Evolutionary conservation across 2,329 filamentous ascomycete species (phyloP).

Genomic region (Zarea fungicola): DNA sequence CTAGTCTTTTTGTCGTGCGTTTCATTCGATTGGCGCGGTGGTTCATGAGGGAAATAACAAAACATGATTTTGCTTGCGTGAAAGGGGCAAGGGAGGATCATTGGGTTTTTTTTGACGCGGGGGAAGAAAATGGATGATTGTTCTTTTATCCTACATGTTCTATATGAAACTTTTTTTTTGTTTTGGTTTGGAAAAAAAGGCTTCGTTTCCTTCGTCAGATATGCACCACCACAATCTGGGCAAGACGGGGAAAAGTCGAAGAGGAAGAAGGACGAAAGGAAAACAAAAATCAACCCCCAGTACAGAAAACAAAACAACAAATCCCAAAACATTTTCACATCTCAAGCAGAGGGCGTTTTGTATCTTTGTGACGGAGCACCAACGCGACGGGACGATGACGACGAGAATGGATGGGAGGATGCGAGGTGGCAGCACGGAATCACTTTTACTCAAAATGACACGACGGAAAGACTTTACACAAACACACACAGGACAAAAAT

Average conservation of each 20-base stretch:
- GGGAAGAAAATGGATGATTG: slow-evolving; percentile 9
- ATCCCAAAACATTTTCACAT: slow-evolving; percentile 10
- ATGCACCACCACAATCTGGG: not conserved
- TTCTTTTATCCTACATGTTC: slow-evolving; percentile 8
- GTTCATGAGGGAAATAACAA: slow-evolving; percentile 43
- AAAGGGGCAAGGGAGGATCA: not conserved
- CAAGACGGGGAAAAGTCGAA: not conserved
- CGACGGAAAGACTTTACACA: slow-evolving; percentile 8
- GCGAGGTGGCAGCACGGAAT: not conserved
- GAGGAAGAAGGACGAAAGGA: slow-evolving; percentile 13
- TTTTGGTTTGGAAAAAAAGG: not conserved
- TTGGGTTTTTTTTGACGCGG: not conserved
- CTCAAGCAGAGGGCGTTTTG: not conserved
- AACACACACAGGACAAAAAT: slow-evolving; percentile 6
- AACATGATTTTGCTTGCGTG: slow-evolving; percentile 34
- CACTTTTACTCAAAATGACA: slow-evolving; percentile 1
- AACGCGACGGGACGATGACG: not conserved
- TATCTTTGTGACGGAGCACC: slow-evolving; percentile 6
- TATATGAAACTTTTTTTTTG: slow-evolving; percentile 9
- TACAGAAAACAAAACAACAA: slow-evolving; percentile 14
- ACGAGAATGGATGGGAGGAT: not conserved
- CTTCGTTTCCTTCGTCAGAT: not conserved
- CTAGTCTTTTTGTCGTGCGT: slow-evolving; percentile 43
- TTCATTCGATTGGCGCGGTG: slow-evolving; percentile 52
- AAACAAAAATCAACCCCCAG: slow-evolving; percentile 11